Conservation (phyloP, 2,329 filamentous ascomycete genomes). For the Balansia obtecta region DNA sequence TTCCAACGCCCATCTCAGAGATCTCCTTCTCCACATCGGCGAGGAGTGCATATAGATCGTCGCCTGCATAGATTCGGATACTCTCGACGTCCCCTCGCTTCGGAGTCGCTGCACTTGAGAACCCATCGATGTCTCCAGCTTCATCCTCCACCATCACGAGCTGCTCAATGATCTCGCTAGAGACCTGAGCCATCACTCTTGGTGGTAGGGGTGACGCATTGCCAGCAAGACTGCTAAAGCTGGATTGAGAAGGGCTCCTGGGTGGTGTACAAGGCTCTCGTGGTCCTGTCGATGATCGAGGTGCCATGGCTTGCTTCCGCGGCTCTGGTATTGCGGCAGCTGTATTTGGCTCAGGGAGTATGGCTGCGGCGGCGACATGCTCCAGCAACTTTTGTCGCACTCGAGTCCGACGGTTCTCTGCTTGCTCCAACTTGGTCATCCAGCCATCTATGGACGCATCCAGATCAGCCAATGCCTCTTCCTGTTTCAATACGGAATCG, state of each 20-base stretch:
- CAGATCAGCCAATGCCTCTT: constrained; percentile 65
- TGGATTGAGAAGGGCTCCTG: constrained; percentile 7
- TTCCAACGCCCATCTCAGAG: constrained; percentile 21
- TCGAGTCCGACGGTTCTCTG: constrained; percentile 62
- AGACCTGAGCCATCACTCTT: constrained; percentile 39
- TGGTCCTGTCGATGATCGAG: constrained; percentile 22
- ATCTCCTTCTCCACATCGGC: constrained; percentile 48
- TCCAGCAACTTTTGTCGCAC: constrained; percentile 72
- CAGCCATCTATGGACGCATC: constrained; percentile 72
- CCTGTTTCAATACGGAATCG: constrained; percentile 66
- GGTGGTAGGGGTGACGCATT: constrained; percentile 36
- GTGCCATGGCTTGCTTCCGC: constrained; percentile 29
- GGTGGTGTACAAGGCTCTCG: constrained; percentile 39
- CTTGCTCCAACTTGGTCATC: constrained; percentile 66
- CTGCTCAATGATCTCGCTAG: constrained; percentile 42
- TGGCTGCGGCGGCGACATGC: constrained; percentile 62
- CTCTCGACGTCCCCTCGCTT: constrained; percentile 42
- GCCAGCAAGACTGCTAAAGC: constrained; percentile 18
- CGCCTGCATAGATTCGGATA: constrained; percentile 56
- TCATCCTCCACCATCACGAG: constrained; percentile 32
- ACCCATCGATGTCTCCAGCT: constrained; percentile 15
- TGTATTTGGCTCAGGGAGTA: constrained; percentile 24
- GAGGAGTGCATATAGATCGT: constrained; percentile 53
- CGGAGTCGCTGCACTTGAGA: constrained; percentile 11
- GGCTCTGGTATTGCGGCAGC: constrained; percentile 21